phyloP scores from a whole-genome alignment of 2,329 filamentous ascomycete species.

The Penicillium sp. region DNA sequence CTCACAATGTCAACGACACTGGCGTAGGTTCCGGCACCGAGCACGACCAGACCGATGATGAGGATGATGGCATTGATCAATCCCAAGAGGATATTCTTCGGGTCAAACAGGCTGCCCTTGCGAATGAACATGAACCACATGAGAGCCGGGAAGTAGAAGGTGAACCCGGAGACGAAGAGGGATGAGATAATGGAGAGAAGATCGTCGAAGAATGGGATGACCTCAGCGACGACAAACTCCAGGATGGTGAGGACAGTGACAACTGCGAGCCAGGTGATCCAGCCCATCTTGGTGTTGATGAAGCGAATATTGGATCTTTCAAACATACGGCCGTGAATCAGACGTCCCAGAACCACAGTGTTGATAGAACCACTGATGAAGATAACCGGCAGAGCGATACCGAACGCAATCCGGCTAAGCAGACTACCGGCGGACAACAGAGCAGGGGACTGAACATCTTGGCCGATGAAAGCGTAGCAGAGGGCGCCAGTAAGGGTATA shows the following conservation, averaged over 20 bases:
- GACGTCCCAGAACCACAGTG: neutral
- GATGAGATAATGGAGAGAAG: neutral
- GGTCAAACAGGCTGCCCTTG: neutral
- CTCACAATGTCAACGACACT: neutral
- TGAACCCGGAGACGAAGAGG: neutral
- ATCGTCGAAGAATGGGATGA: neutral
- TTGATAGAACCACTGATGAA: slow-evolving; percentile 1
- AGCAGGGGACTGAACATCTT: neutral
- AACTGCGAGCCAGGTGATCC: neutral
- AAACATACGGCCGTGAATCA: neutral
- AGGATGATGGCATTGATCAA: neutral
- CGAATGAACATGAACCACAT: slow-evolving; percentile 1
- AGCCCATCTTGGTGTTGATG: neutral
- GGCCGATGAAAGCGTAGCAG: neutral
- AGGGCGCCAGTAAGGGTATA: neutral
- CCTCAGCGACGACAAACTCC: neutral
- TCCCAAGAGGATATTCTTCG: neutral
- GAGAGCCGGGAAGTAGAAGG: neutral
- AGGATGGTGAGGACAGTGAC: neutral
- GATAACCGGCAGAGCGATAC: neutral
- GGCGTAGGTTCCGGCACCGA: neutral
- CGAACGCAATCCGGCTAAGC: neutral
- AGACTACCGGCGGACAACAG: neutral
- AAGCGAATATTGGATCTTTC: neutral
- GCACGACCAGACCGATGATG: neutral